Percentiles rank a stretch among this genome's conserved stretches.
Conservation (phyloP, 192 early-diverging fungal species). For the Coemansia javaensis region DNA sequence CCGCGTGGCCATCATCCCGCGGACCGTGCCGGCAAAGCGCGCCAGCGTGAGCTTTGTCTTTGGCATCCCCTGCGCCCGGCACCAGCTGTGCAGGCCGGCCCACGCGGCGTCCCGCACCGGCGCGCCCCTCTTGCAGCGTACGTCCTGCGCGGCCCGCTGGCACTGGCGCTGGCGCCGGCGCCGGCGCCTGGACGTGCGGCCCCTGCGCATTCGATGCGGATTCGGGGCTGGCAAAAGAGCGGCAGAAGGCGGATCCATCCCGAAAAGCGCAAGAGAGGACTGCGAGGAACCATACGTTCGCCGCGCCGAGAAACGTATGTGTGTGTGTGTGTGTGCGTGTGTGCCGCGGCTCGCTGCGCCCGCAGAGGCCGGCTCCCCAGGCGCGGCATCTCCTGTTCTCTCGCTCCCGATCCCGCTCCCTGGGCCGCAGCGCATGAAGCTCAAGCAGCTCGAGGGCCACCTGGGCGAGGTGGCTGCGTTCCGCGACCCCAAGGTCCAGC, state of each 20-base stretch:
- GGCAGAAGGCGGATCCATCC: too few relatives aligned
- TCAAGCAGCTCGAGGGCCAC: slow-evolving; percentile 66
- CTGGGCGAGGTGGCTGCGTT: slow-evolving; percentile 63
- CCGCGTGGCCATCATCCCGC: slow-evolving; percentile 48
- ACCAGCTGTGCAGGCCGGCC: slow-evolving; percentile 30
- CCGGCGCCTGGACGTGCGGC: slow-evolving; percentile 21
- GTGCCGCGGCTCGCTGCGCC: too few relatives aligned
- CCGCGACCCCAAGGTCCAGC: slow-evolving; percentile 64
- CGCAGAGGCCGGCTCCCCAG: too few relatives aligned
- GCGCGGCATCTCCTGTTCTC: neutral
- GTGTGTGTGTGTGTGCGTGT: too few relatives aligned
- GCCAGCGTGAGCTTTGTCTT: slow-evolving; percentile 31
- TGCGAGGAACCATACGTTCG: too few relatives aligned
- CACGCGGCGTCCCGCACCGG: slow-evolving; percentile 18
- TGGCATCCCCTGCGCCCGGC: slow-evolving; percentile 22
- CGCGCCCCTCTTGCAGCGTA: too few relatives aligned
- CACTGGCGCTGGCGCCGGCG: slow-evolving; percentile 4
- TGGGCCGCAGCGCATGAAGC: too few relatives aligned
- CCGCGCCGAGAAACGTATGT: too few relatives aligned
- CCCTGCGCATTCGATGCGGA: slow-evolving; percentile 13
- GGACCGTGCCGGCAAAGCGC: slow-evolving; percentile 34
- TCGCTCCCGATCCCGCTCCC: too few relatives aligned
- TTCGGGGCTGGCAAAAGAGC: neutral
- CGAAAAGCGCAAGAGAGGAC: too few relatives aligned
- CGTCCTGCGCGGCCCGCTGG: neutral